A percentile compares a stretch with the other conserved stretches of the same genome.
phyloP scores from a whole-genome alignment of 108 stramenopile genomes.

The Fragilariopsis cylindrus region DNA sequence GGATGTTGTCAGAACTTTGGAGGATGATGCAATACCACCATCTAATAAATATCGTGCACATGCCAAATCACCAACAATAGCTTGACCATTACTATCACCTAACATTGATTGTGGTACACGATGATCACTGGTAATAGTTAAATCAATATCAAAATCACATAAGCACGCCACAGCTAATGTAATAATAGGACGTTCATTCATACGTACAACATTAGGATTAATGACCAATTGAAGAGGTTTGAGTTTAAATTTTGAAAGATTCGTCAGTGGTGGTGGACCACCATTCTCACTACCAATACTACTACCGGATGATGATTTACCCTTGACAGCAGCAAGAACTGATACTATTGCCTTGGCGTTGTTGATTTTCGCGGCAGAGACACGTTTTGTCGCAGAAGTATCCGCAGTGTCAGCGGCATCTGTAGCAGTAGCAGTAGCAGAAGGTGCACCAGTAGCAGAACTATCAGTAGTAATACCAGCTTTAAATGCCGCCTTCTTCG shows the following conservation, averaged over 20 bases:
- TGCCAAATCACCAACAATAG: constrained; percentile 73
- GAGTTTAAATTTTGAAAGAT: constrained; percentile 27
- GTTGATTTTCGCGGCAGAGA: neutral
- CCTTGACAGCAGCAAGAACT: neutral
- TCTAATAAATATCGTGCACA: constrained; percentile 69
- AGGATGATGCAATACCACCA: constrained; percentile 18
- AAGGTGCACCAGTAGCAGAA: constrained; percentile 7
- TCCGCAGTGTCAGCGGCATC: constrained; percentile 16
- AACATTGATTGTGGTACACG: constrained; percentile 45
- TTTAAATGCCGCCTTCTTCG: constrained; percentile 69
- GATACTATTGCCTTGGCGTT: constrained; percentile 1
- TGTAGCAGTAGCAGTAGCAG: too few relatives aligned
- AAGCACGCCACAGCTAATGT: constrained; percentile 69
- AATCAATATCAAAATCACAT: constrained; percentile 66
- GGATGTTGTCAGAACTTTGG: constrained; percentile 1
- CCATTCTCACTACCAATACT: neutral
- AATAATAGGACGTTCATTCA: constrained; percentile 74
- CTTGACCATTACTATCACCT: constrained; percentile 37
- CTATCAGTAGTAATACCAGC: too few relatives aligned
- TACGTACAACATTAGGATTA: constrained; percentile 67
- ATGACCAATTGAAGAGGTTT: constrained; percentile 68
- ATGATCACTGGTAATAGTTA: constrained; percentile 67
- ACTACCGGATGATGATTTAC: neutral
- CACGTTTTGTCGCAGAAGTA: neutral
- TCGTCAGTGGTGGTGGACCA: neutral